Base-by-base conservation (phyloP, 2,329 filamentous ascomycete genomes). In the Xylaria digitata region DNA sequence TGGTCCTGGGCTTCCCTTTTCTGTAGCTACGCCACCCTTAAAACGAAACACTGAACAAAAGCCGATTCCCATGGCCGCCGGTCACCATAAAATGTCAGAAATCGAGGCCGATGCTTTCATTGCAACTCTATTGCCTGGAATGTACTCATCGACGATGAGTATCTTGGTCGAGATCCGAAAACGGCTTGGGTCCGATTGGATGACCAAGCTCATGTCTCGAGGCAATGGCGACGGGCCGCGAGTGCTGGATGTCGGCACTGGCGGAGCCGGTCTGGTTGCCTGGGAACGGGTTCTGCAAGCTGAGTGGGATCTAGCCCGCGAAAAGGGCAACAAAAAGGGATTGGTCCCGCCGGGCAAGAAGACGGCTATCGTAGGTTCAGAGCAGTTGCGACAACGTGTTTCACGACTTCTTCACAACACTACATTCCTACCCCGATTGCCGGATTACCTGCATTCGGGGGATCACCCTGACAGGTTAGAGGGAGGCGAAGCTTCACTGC, bases 381-480 rank as follows among this genome's bases (percentile, higher is more conserved):
- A 93, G 68, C 82, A 88, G 2, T 83, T 99, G 32, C 89, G 94
- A 19, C 84, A 92, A 63, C 90, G 94, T 37, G 84, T 93, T 26
- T 93, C 93, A 71, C 84, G 83, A 19, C 87, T 98, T 69, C 82
- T 99, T 13, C 86, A 96, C 43, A 91, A 97, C 77, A 98, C 96
- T 0, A 96, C 92, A 0, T 97, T 99, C 76, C 84, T 99, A 7
- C 94, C 95, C 7, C 89, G 94, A 3, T 82, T 98, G n/a, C 96
- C 96, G 0, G 93, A 98, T 75, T 94, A 95, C 70, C 80, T 93
- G 30, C 90, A 91, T 75, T 86, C 87, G 1, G 83, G 86, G 23
- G 83, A 89, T 65, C 87, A 87, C 55, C 83, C 85, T 9, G 84
- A 87, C 19, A 82, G 83, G 64, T 77, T 92, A 5, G 87, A 92